Conservation (phyloP, 163 green algal genomes). For the Scenedesmus sp. region DNA sequence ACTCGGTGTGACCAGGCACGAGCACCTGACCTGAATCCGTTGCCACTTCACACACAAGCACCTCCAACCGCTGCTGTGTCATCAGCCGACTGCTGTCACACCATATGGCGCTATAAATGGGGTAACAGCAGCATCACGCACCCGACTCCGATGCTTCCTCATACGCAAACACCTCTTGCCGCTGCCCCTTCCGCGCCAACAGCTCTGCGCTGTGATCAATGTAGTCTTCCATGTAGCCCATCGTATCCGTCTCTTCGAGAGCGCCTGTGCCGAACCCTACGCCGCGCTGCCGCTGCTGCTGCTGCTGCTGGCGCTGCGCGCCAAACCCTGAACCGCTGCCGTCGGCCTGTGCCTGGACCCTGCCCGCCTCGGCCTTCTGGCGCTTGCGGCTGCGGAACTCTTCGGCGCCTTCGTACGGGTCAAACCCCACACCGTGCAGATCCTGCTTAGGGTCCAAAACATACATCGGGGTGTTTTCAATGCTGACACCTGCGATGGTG, state of each 20-base stretch:
- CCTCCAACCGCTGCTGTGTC: too few relatives aligned
- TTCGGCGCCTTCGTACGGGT: slow-evolving; percentile 89
- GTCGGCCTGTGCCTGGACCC: neutral
- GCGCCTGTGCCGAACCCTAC: slow-evolving; percentile 87
- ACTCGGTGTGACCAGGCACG: too few relatives aligned
- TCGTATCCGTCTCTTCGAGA: slow-evolving; percentile 73
- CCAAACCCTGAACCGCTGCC: slow-evolving; percentile 8
- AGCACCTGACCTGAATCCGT: too few relatives aligned
- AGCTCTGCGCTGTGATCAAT: slow-evolving; percentile 65
- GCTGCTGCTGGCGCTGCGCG: slow-evolving; percentile 21
- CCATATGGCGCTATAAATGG: too few relatives aligned
- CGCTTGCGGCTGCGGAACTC: slow-evolving; percentile 81
- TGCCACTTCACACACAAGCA: too few relatives aligned
- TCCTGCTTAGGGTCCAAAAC: slow-evolving; percentile 85
- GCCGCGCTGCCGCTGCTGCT: slow-evolving; percentile 59
- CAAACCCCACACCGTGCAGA: slow-evolving; percentile 85
- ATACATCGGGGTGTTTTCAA: slow-evolving; percentile 84
- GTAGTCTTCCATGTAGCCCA: slow-evolving; percentile 77
- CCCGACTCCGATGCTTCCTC: slow-evolving; percentile 51
- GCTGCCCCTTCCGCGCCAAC: neutral
- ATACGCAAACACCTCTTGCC: slow-evolving; percentile 53
- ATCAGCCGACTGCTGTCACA: too few relatives aligned
- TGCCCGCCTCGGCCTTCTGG: slow-evolving; percentile 23
- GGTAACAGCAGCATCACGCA: slow-evolving; percentile 4
- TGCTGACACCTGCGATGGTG: slow-evolving; percentile 70